Evolutionary conservation across 1,139 yeast genomes (phyloP).

Genomic region (Hyphopichia wangnamkhiaoensis): DNA sequence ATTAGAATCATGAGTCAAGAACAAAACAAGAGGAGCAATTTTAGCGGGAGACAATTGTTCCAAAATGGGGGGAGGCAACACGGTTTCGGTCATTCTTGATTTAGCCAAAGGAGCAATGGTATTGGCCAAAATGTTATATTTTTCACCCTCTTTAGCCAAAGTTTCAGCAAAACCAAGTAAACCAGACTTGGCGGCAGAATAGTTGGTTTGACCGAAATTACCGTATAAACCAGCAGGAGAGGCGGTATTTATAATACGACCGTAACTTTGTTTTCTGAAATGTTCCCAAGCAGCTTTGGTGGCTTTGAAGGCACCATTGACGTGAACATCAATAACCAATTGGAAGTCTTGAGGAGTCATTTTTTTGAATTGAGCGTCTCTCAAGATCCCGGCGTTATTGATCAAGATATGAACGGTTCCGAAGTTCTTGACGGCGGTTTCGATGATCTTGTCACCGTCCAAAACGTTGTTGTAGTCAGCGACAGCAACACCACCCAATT

Average conservation of each 20-base stretch:
- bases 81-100: constrained; percentile 92
- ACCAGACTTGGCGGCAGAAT: constrained; percentile 91
- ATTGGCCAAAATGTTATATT: constrained; percentile 80
- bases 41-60: constrained; percentile 82
- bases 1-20: constrained; percentile 68
- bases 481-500: constrained; percentile 81
- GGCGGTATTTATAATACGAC: constrained; percentile 87
- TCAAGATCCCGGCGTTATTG: constrained; percentile 93
- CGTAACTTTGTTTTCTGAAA: constrained; percentile 80
- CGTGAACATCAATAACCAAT: constrained; percentile 81
- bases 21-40: constrained; percentile 86
- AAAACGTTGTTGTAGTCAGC: constrained; percentile 93
- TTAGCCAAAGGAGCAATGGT: constrained; percentile 93
- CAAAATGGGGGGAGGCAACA: constrained; percentile 83
- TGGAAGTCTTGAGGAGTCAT: constrained; percentile 82
- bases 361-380: constrained; percentile 75
- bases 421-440: constrained; percentile 81
- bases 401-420: constrained; percentile 89
- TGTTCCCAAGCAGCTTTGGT: constrained; percentile 94
- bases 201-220: constrained; percentile 95
- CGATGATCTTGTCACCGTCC: constrained; percentile 83
- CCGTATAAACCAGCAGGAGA: constrained; percentile 98
- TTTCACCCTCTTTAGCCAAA: constrained; percentile 89
- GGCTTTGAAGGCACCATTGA: constrained; percentile 84
- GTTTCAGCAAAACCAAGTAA: constrained; percentile 92